Conservation (phyloP, 768 basidiomycete genomes). For the Polyporus arcularius region DNA sequence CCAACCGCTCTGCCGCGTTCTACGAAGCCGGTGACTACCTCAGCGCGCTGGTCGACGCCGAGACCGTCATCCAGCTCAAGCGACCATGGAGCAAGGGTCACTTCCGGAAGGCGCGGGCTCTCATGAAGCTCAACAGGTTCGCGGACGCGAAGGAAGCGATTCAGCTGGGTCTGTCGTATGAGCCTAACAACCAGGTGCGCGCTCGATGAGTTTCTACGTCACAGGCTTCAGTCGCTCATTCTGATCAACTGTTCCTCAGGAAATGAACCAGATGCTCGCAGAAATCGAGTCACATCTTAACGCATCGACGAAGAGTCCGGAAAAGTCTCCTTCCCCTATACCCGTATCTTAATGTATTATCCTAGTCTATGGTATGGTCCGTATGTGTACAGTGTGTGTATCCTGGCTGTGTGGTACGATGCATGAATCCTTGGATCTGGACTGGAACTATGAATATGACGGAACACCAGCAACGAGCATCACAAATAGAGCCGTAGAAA, state of each 20-base stretch:
- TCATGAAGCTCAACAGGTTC: constrained; percentile 67
- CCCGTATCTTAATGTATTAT: constrained; percentile 21
- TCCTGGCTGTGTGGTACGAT: neutral
- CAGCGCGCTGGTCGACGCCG: constrained; percentile 84
- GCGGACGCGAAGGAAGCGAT: constrained; percentile 83
- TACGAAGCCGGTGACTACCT: constrained; percentile 75
- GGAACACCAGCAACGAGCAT: neutral
- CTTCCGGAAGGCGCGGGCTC: constrained; percentile 90
- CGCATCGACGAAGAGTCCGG: constrained; percentile 2
- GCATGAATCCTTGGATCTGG: neutral
- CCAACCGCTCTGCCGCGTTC: constrained; percentile 90
- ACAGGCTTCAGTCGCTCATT: too few species aligned
- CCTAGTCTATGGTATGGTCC: constrained; percentile 13
- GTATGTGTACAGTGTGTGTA: constrained; percentile 19
- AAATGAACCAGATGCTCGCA: constrained; percentile 23
- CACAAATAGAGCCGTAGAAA: too few species aligned
- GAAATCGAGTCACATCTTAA: constrained; percentile 18
- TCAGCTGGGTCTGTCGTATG: constrained; percentile 82
- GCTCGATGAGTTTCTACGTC: neutral
- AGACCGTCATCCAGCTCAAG: constrained; percentile 83
- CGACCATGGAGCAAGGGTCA: constrained; percentile 94
- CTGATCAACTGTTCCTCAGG: constrained; percentile 1
- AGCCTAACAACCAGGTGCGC: constrained; percentile 61
- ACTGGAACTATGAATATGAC: neutral
- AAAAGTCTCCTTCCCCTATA: constrained; percentile 15